Evolutionary conservation across 768 basidiomycete species (phyloP).

Genomic region (Tulasnella sp.): DNA sequence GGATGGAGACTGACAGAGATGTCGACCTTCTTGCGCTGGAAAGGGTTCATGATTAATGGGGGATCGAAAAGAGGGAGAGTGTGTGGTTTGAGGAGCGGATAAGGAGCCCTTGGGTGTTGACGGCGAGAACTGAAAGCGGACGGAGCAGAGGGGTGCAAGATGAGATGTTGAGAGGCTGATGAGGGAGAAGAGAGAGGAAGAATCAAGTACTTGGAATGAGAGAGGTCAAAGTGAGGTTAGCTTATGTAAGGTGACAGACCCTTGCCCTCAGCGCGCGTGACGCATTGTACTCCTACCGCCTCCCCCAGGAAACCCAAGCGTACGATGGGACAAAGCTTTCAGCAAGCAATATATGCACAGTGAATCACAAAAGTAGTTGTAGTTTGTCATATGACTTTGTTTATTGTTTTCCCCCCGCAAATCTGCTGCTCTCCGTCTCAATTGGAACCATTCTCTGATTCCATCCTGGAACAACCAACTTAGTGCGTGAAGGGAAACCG

Average conservation of each 20-base stretch:
- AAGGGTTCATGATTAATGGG: constrained; percentile 55
- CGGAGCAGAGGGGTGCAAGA: background rate
- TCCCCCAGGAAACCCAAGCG: too few relatives aligned
- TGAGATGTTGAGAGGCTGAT: background rate
- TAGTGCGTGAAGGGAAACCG: too few relatives aligned
- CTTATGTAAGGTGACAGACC: background rate
- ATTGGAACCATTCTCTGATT: too few relatives aligned
- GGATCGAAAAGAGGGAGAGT: background rate
- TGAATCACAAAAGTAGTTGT: too few relatives aligned
- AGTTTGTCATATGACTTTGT: too few relatives aligned
- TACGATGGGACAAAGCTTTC: too few relatives aligned
- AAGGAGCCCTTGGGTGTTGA: background rate
- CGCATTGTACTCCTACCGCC: background rate
- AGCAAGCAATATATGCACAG: too few relatives aligned
- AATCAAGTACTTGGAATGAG: background rate
- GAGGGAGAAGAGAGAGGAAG: background rate
- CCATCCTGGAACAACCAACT: too few relatives aligned
- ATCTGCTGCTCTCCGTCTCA: too few relatives aligned
- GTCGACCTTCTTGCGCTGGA: constrained; percentile 86
- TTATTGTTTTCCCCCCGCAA: too few relatives aligned
- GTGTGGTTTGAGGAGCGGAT: background rate
- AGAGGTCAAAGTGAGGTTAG: background rate
- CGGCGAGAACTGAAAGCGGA: background rate
- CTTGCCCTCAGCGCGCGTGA: background rate
- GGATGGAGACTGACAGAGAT: constrained; percentile 60